These are phyloP conservation scores for Phytopythium oedochilum DNA, from an alignment of 352 stramenopile species.

Conservation along the genomic window DNA sequence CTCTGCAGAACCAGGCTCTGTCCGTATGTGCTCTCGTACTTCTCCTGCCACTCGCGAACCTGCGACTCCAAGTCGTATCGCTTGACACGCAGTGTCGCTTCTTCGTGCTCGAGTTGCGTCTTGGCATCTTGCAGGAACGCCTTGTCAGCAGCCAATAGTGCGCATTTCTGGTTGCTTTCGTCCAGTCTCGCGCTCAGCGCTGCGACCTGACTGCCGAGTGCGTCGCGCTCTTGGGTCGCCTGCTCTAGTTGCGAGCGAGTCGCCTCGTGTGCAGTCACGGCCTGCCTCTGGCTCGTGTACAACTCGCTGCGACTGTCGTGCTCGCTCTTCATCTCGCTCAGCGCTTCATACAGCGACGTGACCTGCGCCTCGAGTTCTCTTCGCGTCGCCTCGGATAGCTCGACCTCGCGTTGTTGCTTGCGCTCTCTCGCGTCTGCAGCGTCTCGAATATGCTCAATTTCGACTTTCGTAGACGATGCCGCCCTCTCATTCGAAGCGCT, in stretches of 20 bases:
- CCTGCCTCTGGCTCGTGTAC: slow-evolving; percentile 13
- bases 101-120: slow-evolving; percentile 46
- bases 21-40: slow-evolving; percentile 28
- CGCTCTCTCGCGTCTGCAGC: slow-evolving; percentile 28
- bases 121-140: slow-evolving; percentile 53
- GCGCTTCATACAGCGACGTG: slow-evolving; percentile 28
- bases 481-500: slow-evolving; percentile 26
- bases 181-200: slow-evolving; percentile 11
- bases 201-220: slow-evolving; percentile 18
- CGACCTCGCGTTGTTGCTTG: slow-evolving; percentile 39
- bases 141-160: slow-evolving; percentile 56
- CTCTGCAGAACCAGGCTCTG: slow-evolving; percentile 44
- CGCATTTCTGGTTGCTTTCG: slow-evolving; percentile 33
- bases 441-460: slow-evolving; percentile 25
- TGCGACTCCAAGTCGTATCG: slow-evolving; percentile 35
- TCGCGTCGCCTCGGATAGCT: slow-evolving; percentile 44
- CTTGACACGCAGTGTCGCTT: slow-evolving; percentile 26
- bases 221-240: slow-evolving; percentile 13
- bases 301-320: slow-evolving; percentile 23
- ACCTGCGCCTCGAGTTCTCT: slow-evolving; percentile 52
- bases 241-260: slow-evolving; percentile 23
- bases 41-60: slow-evolving; percentile 31
- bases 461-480: slow-evolving; percentile 25
- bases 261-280: slow-evolving; percentile 32
- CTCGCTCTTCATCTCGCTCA: slow-evolving; percentile 46